Base-by-base conservation (phyloP, 192 early-diverging fungal species). In the Allomyces javanicus region DNA sequence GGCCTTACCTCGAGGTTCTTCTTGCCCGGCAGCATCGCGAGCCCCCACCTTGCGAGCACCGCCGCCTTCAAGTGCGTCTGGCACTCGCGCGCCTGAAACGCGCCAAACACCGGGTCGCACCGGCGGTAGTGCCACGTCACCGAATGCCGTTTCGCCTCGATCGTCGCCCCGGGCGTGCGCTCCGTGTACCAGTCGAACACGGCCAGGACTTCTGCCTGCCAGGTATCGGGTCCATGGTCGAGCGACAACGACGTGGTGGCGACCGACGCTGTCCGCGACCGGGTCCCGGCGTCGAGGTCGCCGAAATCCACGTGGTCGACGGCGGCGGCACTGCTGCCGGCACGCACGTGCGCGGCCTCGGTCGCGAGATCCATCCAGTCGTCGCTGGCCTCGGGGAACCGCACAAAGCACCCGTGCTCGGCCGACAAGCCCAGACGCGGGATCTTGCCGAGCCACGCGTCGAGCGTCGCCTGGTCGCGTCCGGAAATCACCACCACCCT, bases 41-140 rank as follows among this genome's bases (percentile, higher is more conserved):
- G 86, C 0, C 94, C 93, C 25, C 89, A 77, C 76, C 93, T 94
- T n/a, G 91, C 89, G 22, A 94, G 75, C 5, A 99, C 83, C 3
- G 90, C 84, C 67, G 91, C 83, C 73, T 96, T 90, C 44, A 99
- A 72, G 72, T 97, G 92, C 73, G 93, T 95, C 75, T 92, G 89
- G 73, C 92, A 96, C 69, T 99, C 94, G 71, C 96, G 95, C 25
- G 92, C 87, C 77, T 99, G 96, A 82, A 97, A 99, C 27, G 79
- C 81, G 43, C 85, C 96, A 79, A 92, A 99, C 61, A 88, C 86
- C 3, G 94, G 96, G 69, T 99, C 96, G 4, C 93, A 87, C 68
- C 91, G 79, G 27, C 92, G 84, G 79, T 90, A 99, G 68, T 99
- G 93, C 96, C 96, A 99, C 44, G 94, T 95, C 22, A 99, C 79